A percentile compares a stretch with the other conserved stretches of the same genome.
These are phyloP conservation scores for Trichosporon faecale DNA, from an alignment of 1,284 basidiomycete genomes.

Conservation along the genomic window DNA sequence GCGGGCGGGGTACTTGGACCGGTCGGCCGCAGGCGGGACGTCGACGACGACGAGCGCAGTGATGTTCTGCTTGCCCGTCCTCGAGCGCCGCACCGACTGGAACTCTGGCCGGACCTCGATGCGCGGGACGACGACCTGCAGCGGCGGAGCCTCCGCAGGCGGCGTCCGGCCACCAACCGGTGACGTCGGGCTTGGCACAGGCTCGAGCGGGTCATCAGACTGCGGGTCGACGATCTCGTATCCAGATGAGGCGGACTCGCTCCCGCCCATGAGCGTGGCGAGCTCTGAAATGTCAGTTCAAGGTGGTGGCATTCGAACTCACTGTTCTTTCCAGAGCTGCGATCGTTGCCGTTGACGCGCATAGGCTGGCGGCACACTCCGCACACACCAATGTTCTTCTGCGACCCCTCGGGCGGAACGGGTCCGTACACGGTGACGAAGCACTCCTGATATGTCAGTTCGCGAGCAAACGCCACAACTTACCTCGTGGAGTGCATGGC, in stretches of 20 bases:
- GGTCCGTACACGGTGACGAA: slow-evolving; percentile 93
- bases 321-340: slow-evolving; percentile 81
- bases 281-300: slow-evolving; percentile 60
- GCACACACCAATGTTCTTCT: slow-evolving; percentile 84
- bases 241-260: background rate
- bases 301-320: slow-evolving; percentile 48
- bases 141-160: background rate
- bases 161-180: background rate
- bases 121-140: slow-evolving; percentile 75
- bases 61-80: slow-evolving; percentile 62
- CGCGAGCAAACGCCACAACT: slow-evolving; percentile 40
- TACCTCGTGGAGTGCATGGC: slow-evolving; percentile 93
- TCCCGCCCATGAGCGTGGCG: slow-evolving; percentile 75
- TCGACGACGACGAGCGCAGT: slow-evolving; percentile 89
- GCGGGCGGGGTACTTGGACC: slow-evolving; percentile 35
- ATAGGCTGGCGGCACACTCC: slow-evolving; percentile 94
- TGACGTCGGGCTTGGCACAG: background rate
- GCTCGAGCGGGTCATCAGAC: slow-evolving; percentile 70
- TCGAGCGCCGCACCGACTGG: slow-evolving; percentile 67
- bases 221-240: slow-evolving; percentile 57
- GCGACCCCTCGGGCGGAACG: slow-evolving; percentile 63
- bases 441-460: slow-evolving; percentile 64
- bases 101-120: slow-evolving; percentile 88
- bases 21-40: slow-evolving; percentile 66
- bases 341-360: slow-evolving; percentile 67